Percentiles rank a stretch among this genome's conserved stretches.
phyloP scores from a whole-genome alignment of 192 early-diverging fungal species.

The Coemansia sp. region DNA sequence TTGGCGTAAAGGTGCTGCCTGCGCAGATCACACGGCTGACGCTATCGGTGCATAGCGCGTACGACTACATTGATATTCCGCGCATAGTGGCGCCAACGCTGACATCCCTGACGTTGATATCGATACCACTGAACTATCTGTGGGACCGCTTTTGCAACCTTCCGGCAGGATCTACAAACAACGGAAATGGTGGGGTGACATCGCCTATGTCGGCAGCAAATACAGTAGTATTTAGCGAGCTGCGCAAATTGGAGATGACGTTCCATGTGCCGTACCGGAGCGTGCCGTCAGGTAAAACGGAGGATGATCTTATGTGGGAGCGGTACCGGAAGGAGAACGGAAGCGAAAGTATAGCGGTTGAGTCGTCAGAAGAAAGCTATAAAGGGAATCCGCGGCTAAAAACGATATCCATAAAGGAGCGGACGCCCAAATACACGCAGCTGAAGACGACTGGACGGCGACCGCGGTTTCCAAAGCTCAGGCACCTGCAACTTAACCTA shows the following conservation, averaged over 20 bases:
- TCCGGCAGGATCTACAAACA: not conserved
- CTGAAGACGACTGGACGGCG: conserved; percentile 18
- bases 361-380: conserved; percentile 9
- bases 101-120: conserved; percentile 24
- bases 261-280: conserved; percentile 42
- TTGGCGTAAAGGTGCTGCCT: conserved; percentile 40
- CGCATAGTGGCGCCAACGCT: conserved; percentile 30
- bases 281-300: conserved; percentile 31
- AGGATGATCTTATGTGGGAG: conserved; percentile 40
- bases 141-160: conserved; percentile 44
- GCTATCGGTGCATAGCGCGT: conserved; percentile 24
- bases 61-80: conserved; percentile 39
- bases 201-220: not conserved
- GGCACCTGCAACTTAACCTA: conserved; percentile 17
- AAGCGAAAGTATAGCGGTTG: not conserved
- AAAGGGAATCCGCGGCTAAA: conserved; percentile 31
- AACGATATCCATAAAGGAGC: conserved; percentile 36
- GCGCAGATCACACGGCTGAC: conserved; percentile 39
- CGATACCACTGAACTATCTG: conserved; percentile 32
- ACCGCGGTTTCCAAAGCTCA: conserved; percentile 41
- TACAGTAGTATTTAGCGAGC: conserved; percentile 22
- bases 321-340: conserved; percentile 17
- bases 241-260: conserved; percentile 18
- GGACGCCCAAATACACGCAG: conserved; percentile 30
- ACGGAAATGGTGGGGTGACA: not conserved